Percentiles rank a stretch among this genome's conserved stretches.
phyloP scores from a whole-genome alignment of 441 rosid genomes.

The Erodium moschatum region DNA sequence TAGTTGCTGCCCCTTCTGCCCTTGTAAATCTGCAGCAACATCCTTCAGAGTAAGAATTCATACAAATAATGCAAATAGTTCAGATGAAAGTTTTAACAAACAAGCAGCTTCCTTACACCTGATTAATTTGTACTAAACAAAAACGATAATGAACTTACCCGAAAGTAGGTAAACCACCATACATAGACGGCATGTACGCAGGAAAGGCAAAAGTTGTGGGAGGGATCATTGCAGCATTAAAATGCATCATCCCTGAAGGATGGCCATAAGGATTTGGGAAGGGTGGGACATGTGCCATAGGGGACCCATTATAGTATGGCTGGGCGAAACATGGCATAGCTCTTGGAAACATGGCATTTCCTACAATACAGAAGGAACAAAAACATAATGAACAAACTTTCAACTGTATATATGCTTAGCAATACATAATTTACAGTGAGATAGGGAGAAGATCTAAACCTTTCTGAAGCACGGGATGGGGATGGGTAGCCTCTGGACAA shows the following conservation, averaged over 20 bases:
- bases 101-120: too few species aligned
- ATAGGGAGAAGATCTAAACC: conserved; percentile 23
- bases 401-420: background rate
- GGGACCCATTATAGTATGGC: conserved; percentile 32
- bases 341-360: conserved; percentile 29
- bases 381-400: conserved; percentile 13
- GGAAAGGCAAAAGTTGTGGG: conserved; percentile 25
- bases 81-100: too few species aligned
- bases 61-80: background rate
- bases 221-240: conserved; percentile 26
- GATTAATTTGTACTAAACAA: conserved; percentile 6
- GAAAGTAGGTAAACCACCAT: conserved; percentile 27
- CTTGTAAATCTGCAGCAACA: conserved; percentile 30
- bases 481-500: conserved; percentile 35
- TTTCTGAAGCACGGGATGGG: conserved; percentile 28
- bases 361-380: conserved; percentile 21
- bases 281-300: conserved; percentile 25
- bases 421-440: background rate
- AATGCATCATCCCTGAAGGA: conserved; percentile 29
- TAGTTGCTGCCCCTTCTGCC: conserved; percentile 26
- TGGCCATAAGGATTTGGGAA: conserved; percentile 27
- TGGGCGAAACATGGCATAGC: conserved; percentile 24
- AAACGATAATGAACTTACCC: conserved; percentile 25
- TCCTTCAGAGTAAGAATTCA: conserved; percentile 14
- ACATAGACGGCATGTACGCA: conserved; percentile 26